A percentile compares a stretch with the other conserved stretches of the same genome.
Evolutionary conservation across 768 basidiomycete genomes (phyloP).

Genomic region (Kondoa malvinella): DNA sequence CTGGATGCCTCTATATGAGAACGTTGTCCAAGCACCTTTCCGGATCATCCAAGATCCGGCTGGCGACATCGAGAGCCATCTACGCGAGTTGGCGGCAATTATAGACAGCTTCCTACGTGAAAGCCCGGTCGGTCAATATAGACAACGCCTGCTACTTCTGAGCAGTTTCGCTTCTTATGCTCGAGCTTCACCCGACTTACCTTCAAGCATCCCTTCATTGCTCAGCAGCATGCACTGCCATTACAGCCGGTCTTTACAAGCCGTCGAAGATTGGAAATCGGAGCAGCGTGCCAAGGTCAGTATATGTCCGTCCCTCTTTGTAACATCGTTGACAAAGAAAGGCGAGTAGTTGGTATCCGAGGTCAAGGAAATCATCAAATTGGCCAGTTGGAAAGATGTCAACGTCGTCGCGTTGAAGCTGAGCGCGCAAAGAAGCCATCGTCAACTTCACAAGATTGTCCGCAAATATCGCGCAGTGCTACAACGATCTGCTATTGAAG

Average conservation of each 20-base stretch:
- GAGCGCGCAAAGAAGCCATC: constrained; percentile 77
- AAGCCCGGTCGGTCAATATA: constrained; percentile 71
- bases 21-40: constrained; percentile 44
- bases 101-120: constrained; percentile 60
- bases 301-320: background rate
- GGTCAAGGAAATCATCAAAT: constrained; percentile 40
- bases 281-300: background rate
- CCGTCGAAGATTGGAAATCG: background rate
- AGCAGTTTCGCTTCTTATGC: constrained; percentile 43
- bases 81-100: constrained; percentile 53
- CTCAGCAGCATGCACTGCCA: constrained; percentile 8
- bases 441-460: constrained; percentile 72
- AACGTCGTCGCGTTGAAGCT: constrained; percentile 85
- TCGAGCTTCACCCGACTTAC: constrained; percentile 34
- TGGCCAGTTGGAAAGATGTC: constrained; percentile 96
- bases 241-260: background rate
- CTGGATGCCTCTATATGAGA: constrained; percentile 85
- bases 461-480: constrained; percentile 81
- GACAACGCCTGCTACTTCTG: constrained; percentile 49
- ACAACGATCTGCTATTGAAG: constrained; percentile 43
- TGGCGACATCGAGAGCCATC: constrained; percentile 19
- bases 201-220: constrained; percentile 2
- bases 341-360: constrained; percentile 9
- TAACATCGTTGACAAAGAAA: constrained; percentile 24
- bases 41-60: constrained; percentile 9